Conservation (phyloP, 1,284 basidiomycete species). For the Cryptococcus jaspeensis region DNA sequence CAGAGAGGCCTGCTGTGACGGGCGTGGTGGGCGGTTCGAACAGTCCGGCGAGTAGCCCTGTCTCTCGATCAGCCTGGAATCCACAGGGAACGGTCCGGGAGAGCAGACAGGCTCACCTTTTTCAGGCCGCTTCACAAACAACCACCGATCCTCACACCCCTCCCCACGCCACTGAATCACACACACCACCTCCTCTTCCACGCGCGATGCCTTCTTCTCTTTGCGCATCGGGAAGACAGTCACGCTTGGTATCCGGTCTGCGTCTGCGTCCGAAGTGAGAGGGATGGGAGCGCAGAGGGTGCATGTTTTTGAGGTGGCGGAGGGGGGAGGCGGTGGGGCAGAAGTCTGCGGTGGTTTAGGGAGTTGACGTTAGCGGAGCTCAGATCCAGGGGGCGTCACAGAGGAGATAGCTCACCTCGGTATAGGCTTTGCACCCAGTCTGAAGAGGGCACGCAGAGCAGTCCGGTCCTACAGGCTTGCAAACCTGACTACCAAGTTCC, state of each 20-base stretch:
- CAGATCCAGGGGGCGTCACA: background rate
- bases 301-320: constrained; percentile 58
- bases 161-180: constrained; percentile 71
- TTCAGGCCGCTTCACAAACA: constrained; percentile 77
- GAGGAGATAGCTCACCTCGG: constrained; percentile 45
- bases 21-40: constrained; percentile 51
- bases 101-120: constrained; percentile 66
- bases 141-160: constrained; percentile 55
- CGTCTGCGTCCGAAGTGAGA: constrained; percentile 24
- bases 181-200: constrained; percentile 82
- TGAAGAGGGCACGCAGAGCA: constrained; percentile 72
- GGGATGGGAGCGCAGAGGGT: constrained; percentile 68
- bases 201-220: constrained; percentile 75
- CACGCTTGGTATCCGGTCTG: constrained; percentile 51
- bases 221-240: constrained; percentile 83
- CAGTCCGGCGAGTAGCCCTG: constrained; percentile 84
- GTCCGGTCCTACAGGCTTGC: constrained; percentile 74
- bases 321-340: constrained; percentile 39
- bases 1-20: constrained; percentile 7
- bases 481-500: constrained; percentile 80
- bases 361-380: background rate
- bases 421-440: constrained; percentile 66
- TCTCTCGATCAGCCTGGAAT: background rate
- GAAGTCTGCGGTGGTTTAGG: constrained; percentile 51
- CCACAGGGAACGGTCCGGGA: background rate